These are phyloP conservation scores for Aspergillus sclerotioniger DNA, from an alignment of 495 filamentous ascomycete species.

Conservation along the genomic window DNA sequence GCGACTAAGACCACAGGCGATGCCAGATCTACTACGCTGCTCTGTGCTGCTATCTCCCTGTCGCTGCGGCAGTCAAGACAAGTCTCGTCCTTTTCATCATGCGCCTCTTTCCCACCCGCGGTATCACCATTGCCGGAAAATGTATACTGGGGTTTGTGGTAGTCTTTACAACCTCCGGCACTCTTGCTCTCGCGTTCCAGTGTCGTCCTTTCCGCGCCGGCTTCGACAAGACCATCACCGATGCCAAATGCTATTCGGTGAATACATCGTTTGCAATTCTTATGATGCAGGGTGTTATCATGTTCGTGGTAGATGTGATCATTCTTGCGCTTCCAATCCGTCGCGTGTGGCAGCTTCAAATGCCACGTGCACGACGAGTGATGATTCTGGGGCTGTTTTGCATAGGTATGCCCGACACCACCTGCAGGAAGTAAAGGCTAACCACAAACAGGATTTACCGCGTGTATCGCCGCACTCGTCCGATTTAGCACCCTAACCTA, in stretches of 20 bases:
- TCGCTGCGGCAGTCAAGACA: constrained; percentile 5
- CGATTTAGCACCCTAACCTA: constrained; percentile 4
- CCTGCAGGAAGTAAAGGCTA: not conserved
- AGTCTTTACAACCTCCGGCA: constrained; percentile 12
- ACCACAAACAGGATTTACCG: constrained; percentile 2
- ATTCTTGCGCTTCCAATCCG: constrained; percentile 49
- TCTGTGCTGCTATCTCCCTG: constrained; percentile 5
- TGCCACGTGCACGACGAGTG: constrained; percentile 31
- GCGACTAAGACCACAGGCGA: not conserved
- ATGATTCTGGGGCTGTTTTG: constrained; percentile 47
- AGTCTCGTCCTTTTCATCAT: constrained; percentile 10
- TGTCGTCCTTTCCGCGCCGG: constrained; percentile 15
- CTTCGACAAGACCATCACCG: constrained; percentile 13
- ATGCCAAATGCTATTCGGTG: constrained; percentile 9
- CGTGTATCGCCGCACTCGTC: constrained; percentile 3
- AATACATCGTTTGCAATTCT: constrained; percentile 11
- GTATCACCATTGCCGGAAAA: constrained; percentile 3
- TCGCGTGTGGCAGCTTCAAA: constrained; percentile 41
- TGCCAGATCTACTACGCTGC: constrained; percentile 6
- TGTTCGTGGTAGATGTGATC: constrained; percentile 48
- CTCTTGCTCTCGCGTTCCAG: constrained; percentile 15
- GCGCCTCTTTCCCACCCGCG: constrained; percentile 7
- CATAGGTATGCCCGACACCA: constrained; percentile 27
- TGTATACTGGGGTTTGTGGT: not conserved
- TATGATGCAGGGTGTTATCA: constrained; percentile 20